Conservation (phyloP, 2,329 filamentous ascomycete genomes). For the Xylaria sp. region DNA sequence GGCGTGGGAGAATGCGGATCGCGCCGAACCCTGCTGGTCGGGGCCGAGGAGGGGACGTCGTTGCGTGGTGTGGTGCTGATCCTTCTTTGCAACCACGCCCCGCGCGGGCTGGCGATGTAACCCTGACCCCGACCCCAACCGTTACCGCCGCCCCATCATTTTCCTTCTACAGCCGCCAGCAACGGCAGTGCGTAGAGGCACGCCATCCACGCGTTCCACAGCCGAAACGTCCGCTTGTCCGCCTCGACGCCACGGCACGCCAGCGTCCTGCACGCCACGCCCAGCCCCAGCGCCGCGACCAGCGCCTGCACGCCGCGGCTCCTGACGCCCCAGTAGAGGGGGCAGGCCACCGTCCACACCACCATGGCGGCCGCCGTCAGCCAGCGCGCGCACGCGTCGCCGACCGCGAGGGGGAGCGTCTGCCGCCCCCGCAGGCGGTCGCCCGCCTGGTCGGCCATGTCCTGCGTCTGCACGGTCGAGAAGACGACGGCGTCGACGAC, state of each 20-base stretch:
- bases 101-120: not conserved
- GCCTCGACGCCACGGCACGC: not conserved
- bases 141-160: no score
- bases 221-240: constrained; percentile 4
- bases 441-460: constrained; percentile 32
- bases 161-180: not conserved
- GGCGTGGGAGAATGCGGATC: not conserved
- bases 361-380: constrained; percentile 3
- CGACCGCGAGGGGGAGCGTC: constrained; percentile 26
- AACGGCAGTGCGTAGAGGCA: constrained; percentile 1
- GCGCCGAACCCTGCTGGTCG: not conserved
- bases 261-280: not conserved
- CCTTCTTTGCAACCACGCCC: not conserved
- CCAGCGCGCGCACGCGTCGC: constrained; percentile 7
- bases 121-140: no score
- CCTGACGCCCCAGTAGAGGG: constrained; percentile 5
- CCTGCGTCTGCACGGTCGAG: constrained; percentile 32
- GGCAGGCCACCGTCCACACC: constrained; percentile 1
- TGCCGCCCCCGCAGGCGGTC: constrained; percentile 22
- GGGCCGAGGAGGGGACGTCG: no score
- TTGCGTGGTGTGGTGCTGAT: no score
- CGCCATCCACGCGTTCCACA: constrained; percentile 7
- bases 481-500: constrained; percentile 19
- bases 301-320: not conserved
- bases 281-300: not conserved